Conservation (phyloP, 257 asterid genomes). For the Perilla frutescens region DNA sequence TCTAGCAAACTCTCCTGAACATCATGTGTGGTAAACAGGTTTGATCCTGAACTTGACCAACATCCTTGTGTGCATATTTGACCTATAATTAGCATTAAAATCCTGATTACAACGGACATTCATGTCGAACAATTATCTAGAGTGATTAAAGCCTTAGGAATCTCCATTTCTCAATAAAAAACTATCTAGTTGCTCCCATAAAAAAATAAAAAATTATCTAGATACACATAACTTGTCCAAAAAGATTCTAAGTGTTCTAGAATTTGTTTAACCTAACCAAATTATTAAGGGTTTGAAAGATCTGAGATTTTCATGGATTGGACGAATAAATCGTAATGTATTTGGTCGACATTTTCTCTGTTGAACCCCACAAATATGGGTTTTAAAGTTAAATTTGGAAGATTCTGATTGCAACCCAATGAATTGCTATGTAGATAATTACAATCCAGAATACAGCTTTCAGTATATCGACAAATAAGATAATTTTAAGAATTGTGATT, state of each 20-base stretch:
- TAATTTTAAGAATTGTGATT: constrained; percentile 25
- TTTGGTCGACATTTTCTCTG: background rate
- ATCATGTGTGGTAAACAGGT: background rate
- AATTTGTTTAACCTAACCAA: constrained; percentile 7
- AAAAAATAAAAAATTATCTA: too few relatives aligned
- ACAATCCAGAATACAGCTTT: constrained; percentile 24
- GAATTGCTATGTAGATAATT: background rate
- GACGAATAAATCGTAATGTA: background rate
- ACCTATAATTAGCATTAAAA: background rate
- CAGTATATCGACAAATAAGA: constrained; percentile 5
- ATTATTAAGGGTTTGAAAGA: constrained; percentile 24
- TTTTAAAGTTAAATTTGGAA: constrained; percentile 19
- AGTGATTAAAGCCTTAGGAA: background rate
- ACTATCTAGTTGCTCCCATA: background rate
- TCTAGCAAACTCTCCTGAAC: constrained; percentile 13
- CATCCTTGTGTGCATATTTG: constrained; percentile 9
- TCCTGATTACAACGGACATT: constrained; percentile 12
- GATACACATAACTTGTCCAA: background rate
- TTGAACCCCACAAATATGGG: constrained; percentile 14
- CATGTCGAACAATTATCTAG: constrained; percentile 10
- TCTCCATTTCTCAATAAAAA: constrained; percentile 14
- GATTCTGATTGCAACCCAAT: constrained; percentile 13
- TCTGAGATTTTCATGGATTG: constrained; percentile 21
- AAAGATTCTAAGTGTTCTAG: constrained; percentile 1
- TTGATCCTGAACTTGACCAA: constrained; percentile 20